These are phyloP conservation scores for Arabis hirsuta DNA, from an alignment of 345 rosid species.

Conservation along the genomic window DNA sequence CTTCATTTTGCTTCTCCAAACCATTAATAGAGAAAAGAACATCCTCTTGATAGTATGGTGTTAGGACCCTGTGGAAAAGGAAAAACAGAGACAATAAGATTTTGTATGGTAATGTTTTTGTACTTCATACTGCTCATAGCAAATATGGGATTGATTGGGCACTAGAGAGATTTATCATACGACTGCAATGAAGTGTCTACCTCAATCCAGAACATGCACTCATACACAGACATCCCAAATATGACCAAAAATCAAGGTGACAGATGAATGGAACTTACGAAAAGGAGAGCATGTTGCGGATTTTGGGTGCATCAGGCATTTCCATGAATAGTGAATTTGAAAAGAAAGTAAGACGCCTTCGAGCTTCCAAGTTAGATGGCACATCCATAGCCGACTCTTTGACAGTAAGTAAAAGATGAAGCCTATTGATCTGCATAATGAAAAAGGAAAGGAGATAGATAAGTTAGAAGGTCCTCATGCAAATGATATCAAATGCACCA, in stretches of 20 bases:
- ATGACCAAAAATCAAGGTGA: not conserved
- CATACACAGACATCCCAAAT: not conserved
- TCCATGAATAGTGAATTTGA: constrained; percentile 71
- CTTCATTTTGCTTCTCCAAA: constrained; percentile 69
- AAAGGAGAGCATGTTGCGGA: constrained; percentile 68
- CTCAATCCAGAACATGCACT: constrained; percentile 12
- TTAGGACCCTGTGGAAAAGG: constrained; percentile 59
- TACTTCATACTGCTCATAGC: not conserved
- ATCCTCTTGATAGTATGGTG: constrained; percentile 76
- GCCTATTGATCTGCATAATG: constrained; percentile 55
- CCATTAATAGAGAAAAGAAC: constrained; percentile 65
- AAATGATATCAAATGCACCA: constrained; percentile 20
- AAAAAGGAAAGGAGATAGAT: constrained; percentile 12
- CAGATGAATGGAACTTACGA: constrained; percentile 48
- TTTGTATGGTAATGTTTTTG: not conserved
- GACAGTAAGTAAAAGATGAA: constrained; percentile 62
- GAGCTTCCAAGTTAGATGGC: constrained; percentile 71
- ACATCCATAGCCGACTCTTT: constrained; percentile 73
- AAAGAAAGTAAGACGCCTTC: constrained; percentile 68
- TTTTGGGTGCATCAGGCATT: constrained; percentile 69
- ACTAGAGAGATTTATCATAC: not conserved
- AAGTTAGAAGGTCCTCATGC: constrained; percentile 25
- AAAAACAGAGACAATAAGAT: constrained; percentile 16
- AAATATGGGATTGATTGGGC: not conserved
- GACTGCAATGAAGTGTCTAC: not conserved